Percentiles rank a stretch among this genome's conserved stretches.
These are phyloP conservation scores for Ochetophila trinervis DNA, from an alignment of 306 rosid species.

Conservation along the genomic window DNA sequence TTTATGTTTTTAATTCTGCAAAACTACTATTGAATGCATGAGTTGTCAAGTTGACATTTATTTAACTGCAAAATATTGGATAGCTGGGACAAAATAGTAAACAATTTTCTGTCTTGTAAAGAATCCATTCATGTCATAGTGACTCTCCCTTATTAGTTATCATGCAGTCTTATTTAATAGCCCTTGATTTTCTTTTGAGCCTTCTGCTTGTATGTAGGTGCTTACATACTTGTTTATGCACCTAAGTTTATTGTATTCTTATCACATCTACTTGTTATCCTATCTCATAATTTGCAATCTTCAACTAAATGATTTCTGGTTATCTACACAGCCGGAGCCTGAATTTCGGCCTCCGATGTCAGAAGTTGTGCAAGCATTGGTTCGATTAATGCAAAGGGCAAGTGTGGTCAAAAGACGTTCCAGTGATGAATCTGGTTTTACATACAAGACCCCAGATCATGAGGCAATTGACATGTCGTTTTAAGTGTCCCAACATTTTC, in stretches of 20 bases:
- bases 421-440: conserved; percentile 78
- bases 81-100: no score
- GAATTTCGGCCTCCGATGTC: conserved; percentile 99
- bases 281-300: neutral
- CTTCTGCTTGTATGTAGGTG: neutral
- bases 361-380: conserved; percentile 95
- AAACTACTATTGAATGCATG: no score
- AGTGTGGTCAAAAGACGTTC: conserved; percentile 80
- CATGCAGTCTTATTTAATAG: neutral
- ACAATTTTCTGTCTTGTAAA: no score
- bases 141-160: no score
- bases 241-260: neutral
- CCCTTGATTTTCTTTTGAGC: neutral
- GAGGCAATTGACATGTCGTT: conserved; percentile 66
- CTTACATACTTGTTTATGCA: neutral
- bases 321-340: conserved; percentile 65
- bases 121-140: no score
- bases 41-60: no score
- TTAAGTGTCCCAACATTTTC: conserved; percentile 29
- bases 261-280: neutral
- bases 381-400: conserved; percentile 81
- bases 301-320: neutral
- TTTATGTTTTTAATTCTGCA: no score
- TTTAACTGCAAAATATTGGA: no score
- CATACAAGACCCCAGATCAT: conserved; percentile 75